These are phyloP conservation scores for Diaporthe citri DNA, from an alignment of 2,329 filamentous ascomycete species.

Conservation along the genomic window DNA sequence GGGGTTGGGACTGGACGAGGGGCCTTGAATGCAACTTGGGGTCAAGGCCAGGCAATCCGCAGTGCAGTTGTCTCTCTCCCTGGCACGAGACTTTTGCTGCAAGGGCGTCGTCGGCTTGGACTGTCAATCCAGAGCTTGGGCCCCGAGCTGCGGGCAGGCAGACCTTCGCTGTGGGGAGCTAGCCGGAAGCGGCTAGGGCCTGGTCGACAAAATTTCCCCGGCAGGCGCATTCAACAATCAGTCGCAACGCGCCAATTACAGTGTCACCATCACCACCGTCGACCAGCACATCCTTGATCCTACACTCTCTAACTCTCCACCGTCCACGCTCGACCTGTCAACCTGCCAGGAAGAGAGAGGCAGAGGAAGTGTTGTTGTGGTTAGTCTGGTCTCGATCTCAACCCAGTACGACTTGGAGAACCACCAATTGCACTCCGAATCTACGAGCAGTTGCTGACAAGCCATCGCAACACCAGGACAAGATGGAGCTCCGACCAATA, in stretches of 20 bases:
- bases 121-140: slow-evolving; percentile 13
- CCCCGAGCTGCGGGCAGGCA: slow-evolving; percentile 11
- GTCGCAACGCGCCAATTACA: slow-evolving; percentile 29
- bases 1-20: neutral
- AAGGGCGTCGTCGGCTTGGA: slow-evolving; percentile 18
- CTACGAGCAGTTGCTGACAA: neutral
- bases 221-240: slow-evolving; percentile 24
- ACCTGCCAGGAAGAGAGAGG: neutral
- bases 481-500: slow-evolving; percentile 38
- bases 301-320: neutral
- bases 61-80: neutral
- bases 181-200: neutral
- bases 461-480: neutral
- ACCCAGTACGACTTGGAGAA: neutral
- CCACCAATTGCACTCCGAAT: neutral
- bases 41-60: neutral
- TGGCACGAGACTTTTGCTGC: slow-evolving; percentile 17
- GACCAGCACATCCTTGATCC: neutral
- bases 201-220: slow-evolving; percentile 15
- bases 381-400: neutral
- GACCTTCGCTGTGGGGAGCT: neutral
- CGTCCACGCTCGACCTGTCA: neutral
- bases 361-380: neutral
- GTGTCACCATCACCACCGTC: neutral
- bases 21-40: neutral